phyloP scores from a whole-genome alignment of 106 monocot genomes.

The Dioscorea zingiberensis region DNA sequence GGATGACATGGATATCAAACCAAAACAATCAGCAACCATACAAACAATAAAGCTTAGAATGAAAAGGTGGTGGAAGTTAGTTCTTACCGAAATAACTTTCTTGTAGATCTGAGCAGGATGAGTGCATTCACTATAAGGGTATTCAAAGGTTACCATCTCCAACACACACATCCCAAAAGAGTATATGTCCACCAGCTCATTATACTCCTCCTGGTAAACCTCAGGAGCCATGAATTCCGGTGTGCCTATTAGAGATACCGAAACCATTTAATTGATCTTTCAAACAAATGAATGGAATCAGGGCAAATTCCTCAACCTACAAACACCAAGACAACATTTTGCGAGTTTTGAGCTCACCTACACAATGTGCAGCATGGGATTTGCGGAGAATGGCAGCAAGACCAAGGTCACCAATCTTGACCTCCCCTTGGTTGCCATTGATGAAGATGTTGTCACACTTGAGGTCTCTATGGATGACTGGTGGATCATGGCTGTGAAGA shows the following conservation, averaged over 20 bases:
- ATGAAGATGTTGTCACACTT: slow-evolving; percentile 99
- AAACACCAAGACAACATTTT: no score
- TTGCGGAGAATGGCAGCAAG: slow-evolving; percentile 90
- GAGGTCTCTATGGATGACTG: slow-evolving; percentile 88
- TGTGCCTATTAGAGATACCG: slow-evolving; percentile 38
- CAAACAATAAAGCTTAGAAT: no score
- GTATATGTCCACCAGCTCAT: slow-evolving; percentile 90
- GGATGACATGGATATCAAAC: no score
- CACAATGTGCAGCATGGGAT: slow-evolving; percentile 77
- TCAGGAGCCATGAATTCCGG: slow-evolving; percentile 99
- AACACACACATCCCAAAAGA: slow-evolving; percentile 96
- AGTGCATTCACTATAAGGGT: slow-evolving; percentile 91
- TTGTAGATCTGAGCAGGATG: slow-evolving; percentile 96
- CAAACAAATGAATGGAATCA: no score
- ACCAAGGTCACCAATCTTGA: slow-evolving; percentile 96
- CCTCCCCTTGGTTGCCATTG: slow-evolving; percentile 91
- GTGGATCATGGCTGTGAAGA: slow-evolving; percentile 89
- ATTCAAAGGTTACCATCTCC: slow-evolving; percentile 94
- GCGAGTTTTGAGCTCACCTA: slow-evolving; percentile 36
- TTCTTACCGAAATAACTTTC: slow-evolving; percentile 77
- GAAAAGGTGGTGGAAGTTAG: not conserved
- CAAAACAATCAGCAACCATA: no score
- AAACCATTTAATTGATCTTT: no score
- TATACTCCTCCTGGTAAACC: slow-evolving; percentile 92
- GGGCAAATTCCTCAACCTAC: no score